A percentile compares a stretch with the other conserved stretches of the same genome.
Evolutionary conservation across 306 rosid genomes (phyloP).

Genomic region (Acacia confusa): DNA sequence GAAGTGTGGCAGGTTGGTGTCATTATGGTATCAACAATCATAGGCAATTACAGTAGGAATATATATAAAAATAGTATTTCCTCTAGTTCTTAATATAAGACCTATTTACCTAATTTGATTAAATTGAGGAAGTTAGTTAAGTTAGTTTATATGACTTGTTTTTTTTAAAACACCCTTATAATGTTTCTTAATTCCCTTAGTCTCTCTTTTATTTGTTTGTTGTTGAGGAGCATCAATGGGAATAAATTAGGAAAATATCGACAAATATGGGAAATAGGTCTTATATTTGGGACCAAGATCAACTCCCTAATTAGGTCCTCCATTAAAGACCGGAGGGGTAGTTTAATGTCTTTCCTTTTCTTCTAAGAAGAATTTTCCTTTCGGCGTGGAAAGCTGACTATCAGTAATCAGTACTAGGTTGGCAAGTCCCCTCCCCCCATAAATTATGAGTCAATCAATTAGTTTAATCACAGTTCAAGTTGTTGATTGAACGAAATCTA

Average conservation of each 20-base stretch:
- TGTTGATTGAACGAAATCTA: not conserved
- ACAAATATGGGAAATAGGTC: slow-evolving; percentile 39
- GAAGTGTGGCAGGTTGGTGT: slow-evolving; percentile 66
- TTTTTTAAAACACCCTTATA: no score
- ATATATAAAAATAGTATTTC: no score
- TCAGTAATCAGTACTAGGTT: not conserved
- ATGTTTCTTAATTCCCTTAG: no score
- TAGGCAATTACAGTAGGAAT: slow-evolving; percentile 32
- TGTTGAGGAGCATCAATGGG: no score
- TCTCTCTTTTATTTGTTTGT: no score
- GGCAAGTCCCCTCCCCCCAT: not conserved
- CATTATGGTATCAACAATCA: slow-evolving; percentile 82
- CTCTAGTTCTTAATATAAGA: no score
- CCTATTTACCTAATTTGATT: no score
- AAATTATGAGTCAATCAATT: not conserved
- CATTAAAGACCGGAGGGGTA: not conserved
- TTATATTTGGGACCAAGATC: not conserved
- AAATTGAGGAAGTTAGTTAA: no score
- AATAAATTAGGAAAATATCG: no score
- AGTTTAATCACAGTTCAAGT: not conserved
- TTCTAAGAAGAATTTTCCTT: not conserved
- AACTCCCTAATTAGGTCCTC: no score
- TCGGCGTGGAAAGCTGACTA: not conserved
- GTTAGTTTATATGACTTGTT: no score
- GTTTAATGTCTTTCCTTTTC: not conserved